Evolutionary conservation across 2,329 filamentous ascomycete genomes (phyloP), one percentile per base, ranked within the genome.

Genomic region (Ophiostoma sp.): DNA sequence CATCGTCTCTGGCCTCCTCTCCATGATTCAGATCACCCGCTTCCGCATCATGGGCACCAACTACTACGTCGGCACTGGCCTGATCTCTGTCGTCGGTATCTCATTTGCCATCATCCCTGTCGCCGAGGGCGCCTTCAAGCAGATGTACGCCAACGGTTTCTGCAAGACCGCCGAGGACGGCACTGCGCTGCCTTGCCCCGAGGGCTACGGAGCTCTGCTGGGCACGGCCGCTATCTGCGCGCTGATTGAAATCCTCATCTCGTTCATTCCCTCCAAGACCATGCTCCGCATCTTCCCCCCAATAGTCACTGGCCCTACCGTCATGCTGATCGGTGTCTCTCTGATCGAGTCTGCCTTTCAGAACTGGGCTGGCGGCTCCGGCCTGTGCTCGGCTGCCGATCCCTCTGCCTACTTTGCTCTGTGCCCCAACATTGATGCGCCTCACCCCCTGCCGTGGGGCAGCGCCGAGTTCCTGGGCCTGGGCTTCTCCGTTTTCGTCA

Each of bases 91-190:
- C 3, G 89, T 92, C 3, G 90, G 89, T 16, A 89, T 92, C 16
- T 91, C 90, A 0, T 94, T 94, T 75, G 83, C 89, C 63, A 88
- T 90, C 70, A 91, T 93, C 70, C 85, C 89, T 3, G 86, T 93
- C 40, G 89, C 90, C 1, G 84, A 84, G 44, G 89, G 90, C 64
- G 89, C 87, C 4, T 85, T 95, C 58, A 76, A 81, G 2, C 90
- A 94, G 75, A 94, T 93, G 89, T 94, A 94, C 76, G 80, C 80
- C 64, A 90, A 88, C 69, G 91, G 91, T 4, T 89, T 84, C 75
- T 90, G 87, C 71, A 84, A 85, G 1, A 80, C 79, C 0, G 85
- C 83, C 68, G 81, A 81, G 0, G 81, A 87, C 66, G 90, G 90
- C 52, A 87, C 82, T n/a, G 83, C 81, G 58, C 81, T 93, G 0